Conservation (phyloP, 108 stramenopile genomes). For the Aurantiochytrium sp. region DNA sequence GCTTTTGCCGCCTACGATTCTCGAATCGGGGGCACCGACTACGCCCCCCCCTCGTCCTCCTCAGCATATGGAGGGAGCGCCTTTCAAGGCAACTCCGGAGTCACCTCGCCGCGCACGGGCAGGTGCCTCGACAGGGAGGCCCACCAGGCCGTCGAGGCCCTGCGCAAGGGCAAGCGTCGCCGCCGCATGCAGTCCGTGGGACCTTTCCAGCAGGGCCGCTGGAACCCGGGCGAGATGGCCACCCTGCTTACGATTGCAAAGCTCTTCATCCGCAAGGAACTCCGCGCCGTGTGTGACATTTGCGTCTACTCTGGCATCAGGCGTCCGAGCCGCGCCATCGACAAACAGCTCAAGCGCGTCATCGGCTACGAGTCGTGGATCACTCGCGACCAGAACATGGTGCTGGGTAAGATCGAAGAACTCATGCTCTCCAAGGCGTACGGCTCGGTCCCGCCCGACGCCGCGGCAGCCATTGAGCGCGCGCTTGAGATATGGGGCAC, state of each 20-base stretch:
- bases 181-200: not conserved
- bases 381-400: not conserved
- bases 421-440: not conserved
- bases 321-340: not conserved
- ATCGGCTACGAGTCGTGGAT: not conserved
- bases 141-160: not conserved
- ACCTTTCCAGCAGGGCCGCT: not conserved
- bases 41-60: too few species aligned
- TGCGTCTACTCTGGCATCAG: not conserved
- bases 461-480: not conserved
- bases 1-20: too few species aligned
- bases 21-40: too few species aligned
- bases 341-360: slow-evolving; percentile 5
- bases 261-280: not conserved
- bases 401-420: not conserved
- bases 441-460: not conserved
- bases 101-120: too few species aligned
- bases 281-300: not conserved
- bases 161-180: not conserved
- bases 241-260: not conserved
- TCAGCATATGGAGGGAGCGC: too few species aligned
- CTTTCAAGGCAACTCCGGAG: too few species aligned
- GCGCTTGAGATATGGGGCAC: not conserved
- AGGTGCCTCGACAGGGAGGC: not conserved
- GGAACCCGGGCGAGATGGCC: not conserved